Conservation (phyloP, 2,329 filamentous ascomycete species). For the Lasiodiplodia hormozganensis region DNA sequence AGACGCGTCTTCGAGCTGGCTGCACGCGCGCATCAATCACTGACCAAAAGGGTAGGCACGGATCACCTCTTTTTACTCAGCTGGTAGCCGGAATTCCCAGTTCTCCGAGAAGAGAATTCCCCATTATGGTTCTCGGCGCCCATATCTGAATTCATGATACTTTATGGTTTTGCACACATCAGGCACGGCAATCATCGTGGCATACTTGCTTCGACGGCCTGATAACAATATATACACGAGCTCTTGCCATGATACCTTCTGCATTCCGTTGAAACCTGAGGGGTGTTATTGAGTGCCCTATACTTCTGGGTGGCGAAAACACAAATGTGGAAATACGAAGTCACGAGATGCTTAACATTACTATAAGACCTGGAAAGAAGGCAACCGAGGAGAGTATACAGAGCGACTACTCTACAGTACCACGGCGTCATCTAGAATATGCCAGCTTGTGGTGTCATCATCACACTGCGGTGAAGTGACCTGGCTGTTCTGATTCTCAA, state of each 20-base stretch:
- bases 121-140: neutral
- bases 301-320: neutral
- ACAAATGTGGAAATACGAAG: neutral
- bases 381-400: too few relatives aligned
- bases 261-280: neutral
- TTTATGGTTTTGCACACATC: neutral
- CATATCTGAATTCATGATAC: neutral
- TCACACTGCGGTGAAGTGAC: too few relatives aligned
- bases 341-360: too few relatives aligned
- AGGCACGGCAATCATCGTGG: neutral
- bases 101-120: neutral
- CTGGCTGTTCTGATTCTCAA: too few relatives aligned
- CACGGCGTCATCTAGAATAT: too few relatives aligned
- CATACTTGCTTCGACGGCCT: neutral
- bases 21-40: neutral
- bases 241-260: neutral
- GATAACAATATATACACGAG: neutral
- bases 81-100: neutral
- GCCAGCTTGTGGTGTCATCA: too few relatives aligned
- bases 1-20: neutral
- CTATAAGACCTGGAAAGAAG: too few relatives aligned
- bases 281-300: neutral
- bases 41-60: neutral
- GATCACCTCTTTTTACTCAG: neutral
- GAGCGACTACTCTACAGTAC: too few relatives aligned